Evolutionary conservation across 495 filamentous ascomycete species (phyloP).

Genomic region (Poronia punctata): DNA sequence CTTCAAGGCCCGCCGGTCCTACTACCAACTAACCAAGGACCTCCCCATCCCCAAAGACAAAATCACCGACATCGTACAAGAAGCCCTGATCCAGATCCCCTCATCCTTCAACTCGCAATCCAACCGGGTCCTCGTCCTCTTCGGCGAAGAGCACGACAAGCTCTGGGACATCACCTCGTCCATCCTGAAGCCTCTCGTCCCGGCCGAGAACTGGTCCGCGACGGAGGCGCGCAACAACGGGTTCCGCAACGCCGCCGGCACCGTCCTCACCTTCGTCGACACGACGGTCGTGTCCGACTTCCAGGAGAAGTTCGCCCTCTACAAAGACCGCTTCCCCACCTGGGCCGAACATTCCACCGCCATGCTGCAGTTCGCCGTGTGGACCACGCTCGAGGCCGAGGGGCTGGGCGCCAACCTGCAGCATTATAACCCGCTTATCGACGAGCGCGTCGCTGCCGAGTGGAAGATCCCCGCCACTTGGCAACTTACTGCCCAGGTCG

Average conservation of each 20-base stretch:
- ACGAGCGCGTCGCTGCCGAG: conserved; percentile 45
- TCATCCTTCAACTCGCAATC: conserved; percentile 61
- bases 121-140: conserved; percentile 53
- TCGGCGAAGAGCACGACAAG: conserved; percentile 57
- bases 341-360: conserved; percentile 56
- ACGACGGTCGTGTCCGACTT: conserved; percentile 40
- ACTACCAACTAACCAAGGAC: conserved; percentile 53
- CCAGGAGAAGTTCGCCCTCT: conserved; percentile 47
- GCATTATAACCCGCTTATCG: conserved; percentile 66
- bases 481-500: conserved; percentile 54
- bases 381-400: conserved; percentile 62
- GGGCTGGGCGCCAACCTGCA: conserved; percentile 68
- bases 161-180: conserved; percentile 53
- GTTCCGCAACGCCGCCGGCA: conserved; percentile 53
- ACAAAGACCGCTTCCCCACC: conserved; percentile 55
- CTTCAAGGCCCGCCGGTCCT: conserved; percentile 49
- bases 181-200: conserved; percentile 50
- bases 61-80: conserved; percentile 50
- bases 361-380: conserved; percentile 62
- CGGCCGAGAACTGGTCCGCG: conserved; percentile 43
- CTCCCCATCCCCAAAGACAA: conserved; percentile 43
- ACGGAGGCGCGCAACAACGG: conserved; percentile 42
- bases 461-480: conserved; percentile 56
- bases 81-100: conserved; percentile 48
- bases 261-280: conserved; percentile 63